These are phyloP conservation scores for Nitzschia palea DNA, from an alignment of 108 stramenopile genomes.

Conservation along the genomic window DNA sequence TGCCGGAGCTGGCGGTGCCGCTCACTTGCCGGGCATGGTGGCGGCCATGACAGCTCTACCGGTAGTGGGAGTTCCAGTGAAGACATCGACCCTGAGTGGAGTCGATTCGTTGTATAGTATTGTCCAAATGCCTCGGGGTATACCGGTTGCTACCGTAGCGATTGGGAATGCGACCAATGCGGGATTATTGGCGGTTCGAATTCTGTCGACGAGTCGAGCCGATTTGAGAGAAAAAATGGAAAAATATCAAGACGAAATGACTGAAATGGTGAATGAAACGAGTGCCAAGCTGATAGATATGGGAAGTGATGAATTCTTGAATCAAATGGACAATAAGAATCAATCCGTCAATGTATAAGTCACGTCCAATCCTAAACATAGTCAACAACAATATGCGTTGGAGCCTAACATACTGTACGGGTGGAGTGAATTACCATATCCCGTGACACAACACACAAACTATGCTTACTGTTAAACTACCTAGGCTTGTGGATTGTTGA, in stretches of 20 bases:
- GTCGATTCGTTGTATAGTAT: conserved; percentile 96
- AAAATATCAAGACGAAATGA: conserved; percentile 81
- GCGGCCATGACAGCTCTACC: conserved; percentile 97
- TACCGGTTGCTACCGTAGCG: conserved; percentile 99
- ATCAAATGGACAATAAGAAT: conserved; percentile 80
- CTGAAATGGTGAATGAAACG: conserved; percentile 65
- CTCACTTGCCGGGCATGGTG: conserved; percentile 99
- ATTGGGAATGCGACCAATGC: conserved; percentile 99
- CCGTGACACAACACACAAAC: no score
- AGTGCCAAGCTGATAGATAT: conserved; percentile 61
- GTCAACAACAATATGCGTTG: not conserved
- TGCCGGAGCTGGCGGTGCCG: conserved; percentile 99
- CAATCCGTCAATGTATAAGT: conserved; percentile 80
- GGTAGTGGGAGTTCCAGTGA: conserved; percentile 98
- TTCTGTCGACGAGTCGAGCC: conserved; percentile 75
- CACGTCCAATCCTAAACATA: not conserved
- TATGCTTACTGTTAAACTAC: no score
- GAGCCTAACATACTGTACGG: conserved; percentile 9
- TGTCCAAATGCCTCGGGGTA: conserved; percentile 98
- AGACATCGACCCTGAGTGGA: conserved; percentile 96
- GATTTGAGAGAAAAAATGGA: conserved; percentile 79
- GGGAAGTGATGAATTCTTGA: conserved; percentile 80
- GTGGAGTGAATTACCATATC: no score
- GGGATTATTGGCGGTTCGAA: conserved; percentile 94
- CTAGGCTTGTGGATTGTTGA: no score